A percentile compares a stretch with the other conserved stretches of the same genome.
Conservation (phyloP, 345 rosid genomes). For the Citrus maxima region DNA sequence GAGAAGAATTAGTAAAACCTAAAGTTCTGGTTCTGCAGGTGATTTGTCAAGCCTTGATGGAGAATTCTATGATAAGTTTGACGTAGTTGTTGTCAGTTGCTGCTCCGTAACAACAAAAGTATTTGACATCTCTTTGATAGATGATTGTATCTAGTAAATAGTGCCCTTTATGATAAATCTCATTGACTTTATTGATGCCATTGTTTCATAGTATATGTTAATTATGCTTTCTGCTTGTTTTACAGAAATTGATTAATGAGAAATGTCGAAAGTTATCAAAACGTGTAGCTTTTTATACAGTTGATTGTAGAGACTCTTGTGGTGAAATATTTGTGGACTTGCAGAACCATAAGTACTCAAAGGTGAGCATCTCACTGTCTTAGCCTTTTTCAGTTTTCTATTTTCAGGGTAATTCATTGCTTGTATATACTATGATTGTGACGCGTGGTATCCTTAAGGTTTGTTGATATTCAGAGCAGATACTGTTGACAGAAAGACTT, state of each 20-base stretch:
- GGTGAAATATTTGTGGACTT: slow-evolving; percentile 93
- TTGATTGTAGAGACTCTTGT: slow-evolving; percentile 78
- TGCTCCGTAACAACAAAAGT: slow-evolving; percentile 65
- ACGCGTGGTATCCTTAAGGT: neutral
- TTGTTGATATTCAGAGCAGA: neutral
- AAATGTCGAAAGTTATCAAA: slow-evolving; percentile 69
- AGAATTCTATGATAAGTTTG: slow-evolving; percentile 71
- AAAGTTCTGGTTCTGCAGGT: slow-evolving; percentile 39
- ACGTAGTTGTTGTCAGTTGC: slow-evolving; percentile 70
- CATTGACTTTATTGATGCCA: neutral
- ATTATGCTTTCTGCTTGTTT: neutral
- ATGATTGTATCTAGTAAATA: neutral
- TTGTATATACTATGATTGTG: neutral
- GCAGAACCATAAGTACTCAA: slow-evolving; percentile 54
- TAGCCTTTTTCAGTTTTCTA: neutral
- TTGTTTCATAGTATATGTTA: neutral
- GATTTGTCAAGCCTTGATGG: slow-evolving; percentile 53
- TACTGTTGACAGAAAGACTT: neutral
- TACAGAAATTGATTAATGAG: slow-evolving; percentile 71
- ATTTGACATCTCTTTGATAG: slow-evolving; percentile 1
- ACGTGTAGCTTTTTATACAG: slow-evolving; percentile 76
- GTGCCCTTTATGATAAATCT: neutral
- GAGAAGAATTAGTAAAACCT: neutral
- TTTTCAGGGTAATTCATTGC: neutral
- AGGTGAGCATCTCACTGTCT: slow-evolving; percentile 11